Evolutionary conservation across 129 eudicot species (phyloP), one percentile per base, ranked within the genome.

Genomic region (Flaveria brownii): DNA sequence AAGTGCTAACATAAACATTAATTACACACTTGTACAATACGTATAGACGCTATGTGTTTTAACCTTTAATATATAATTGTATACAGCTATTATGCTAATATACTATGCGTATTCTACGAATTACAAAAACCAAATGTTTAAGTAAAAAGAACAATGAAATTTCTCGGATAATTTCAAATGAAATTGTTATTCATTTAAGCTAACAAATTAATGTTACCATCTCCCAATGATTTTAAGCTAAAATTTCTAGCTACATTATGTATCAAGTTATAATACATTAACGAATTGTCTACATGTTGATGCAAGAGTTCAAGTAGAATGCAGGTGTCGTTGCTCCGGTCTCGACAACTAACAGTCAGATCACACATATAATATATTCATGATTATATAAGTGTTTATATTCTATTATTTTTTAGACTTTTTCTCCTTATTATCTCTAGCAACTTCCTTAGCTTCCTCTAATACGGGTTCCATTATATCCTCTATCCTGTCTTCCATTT

Each of bases 401-500:
- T 55, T 36, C 49, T 9, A 74, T 6, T 13, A 12, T 61, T 30
- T 62, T 4, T 18, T 65, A 3, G 50, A 57, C 10, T 66, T 47
- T 28, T 63, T 47, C 36, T 75, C 50, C 50, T 63, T 75, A 51
- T 64, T 39, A 50, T 64, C 73, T 64, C 41, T 64, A 47, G 1
- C 51, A 33, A 64, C 73, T 64, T 36, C 72, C 71, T 11, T 52
- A 28, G 80, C 80, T 52, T 76, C 80, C 65, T 76, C 73, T 51
- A 76, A 65, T 36, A 61, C 67, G 1, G 77, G 77, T 54, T 80
- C 80, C 71, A 80, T 59, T 9, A 55, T 18, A 2, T 83, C 56
- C 63, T 80, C 82, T 60, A 80, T 77, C 70, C 68, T 68, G 30
- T 80, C 78, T 50, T 84, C 82, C 59, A 80, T 65, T 60, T 84